phyloP scores from a whole-genome alignment of 805 yeast species.

The Zygotorulaspora chibaensis region DNA sequence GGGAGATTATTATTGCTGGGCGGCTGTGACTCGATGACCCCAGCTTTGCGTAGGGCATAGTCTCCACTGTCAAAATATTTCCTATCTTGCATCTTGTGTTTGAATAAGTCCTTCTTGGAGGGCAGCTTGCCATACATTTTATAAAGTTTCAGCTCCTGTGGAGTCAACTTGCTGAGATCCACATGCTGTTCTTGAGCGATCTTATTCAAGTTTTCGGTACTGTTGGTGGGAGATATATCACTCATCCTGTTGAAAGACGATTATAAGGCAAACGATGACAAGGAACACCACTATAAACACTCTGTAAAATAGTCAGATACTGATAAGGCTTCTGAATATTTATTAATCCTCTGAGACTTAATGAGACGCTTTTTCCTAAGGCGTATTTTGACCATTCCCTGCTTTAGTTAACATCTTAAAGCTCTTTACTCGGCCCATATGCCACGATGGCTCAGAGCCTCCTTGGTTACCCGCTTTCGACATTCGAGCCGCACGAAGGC shows the following conservation, averaged over 20 bases:
- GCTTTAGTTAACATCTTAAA: too few species aligned
- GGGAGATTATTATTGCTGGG: slow-evolving; percentile 32
- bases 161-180: slow-evolving; percentile 56
- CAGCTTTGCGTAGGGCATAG: slow-evolving; percentile 79
- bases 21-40: slow-evolving; percentile 36
- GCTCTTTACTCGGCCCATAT: too few species aligned
- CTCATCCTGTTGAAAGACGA: slow-evolving; percentile 3
- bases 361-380: too few species aligned
- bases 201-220: slow-evolving; percentile 24
- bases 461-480: too few species aligned
- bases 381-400: too few species aligned
- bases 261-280: too few species aligned
- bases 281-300: too few species aligned
- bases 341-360: too few species aligned
- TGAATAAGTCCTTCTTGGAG: slow-evolving; percentile 67
- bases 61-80: slow-evolving; percentile 94
- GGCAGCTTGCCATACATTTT: slow-evolving; percentile 85
- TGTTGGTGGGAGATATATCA: slow-evolving; percentile 28
- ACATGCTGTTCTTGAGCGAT: slow-evolving; percentile 24
- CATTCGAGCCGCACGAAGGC: too few species aligned
- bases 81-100: slow-evolving; percentile 75
- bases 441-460: too few species aligned
- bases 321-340: too few species aligned
- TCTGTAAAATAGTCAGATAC: too few species aligned
- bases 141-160: slow-evolving; percentile 76